Percentiles rank a stretch among this genome's conserved stretches.
These are phyloP conservation scores for Suillus hirtellus DNA, from an alignment of 768 basidiomycete species.

Conservation along the genomic window DNA sequence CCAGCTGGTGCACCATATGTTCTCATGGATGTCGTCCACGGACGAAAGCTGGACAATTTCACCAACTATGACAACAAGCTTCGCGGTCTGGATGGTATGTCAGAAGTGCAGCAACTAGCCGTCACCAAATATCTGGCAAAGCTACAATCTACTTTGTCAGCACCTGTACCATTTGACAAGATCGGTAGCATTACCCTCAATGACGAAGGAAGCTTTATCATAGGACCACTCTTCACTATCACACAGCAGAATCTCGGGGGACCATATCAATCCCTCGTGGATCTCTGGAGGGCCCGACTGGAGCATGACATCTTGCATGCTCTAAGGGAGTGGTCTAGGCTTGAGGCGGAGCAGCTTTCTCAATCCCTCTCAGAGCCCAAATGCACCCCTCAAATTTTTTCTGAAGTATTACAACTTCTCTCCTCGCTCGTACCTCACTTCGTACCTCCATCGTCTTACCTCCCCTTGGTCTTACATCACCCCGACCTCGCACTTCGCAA, in stretches of 20 bases:
- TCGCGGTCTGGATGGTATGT: neutral
- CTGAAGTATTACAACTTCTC: neutral
- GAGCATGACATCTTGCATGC: neutral
- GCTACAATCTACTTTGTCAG: neutral
- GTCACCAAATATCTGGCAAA: neutral
- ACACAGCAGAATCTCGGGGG: neutral
- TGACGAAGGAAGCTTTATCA: neutral
- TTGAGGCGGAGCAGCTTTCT: neutral
- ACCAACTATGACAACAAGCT: neutral
- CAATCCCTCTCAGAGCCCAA: neutral
- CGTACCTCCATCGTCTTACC: neutral
- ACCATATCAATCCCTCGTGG: neutral
- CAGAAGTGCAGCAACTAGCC: neutral
- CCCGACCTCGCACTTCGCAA: slow-evolving; percentile 5
- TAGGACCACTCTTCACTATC: neutral
- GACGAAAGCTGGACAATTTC: neutral
- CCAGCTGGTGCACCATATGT: neutral
- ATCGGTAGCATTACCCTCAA: neutral
- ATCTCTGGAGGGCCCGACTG: neutral
- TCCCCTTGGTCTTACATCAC: neutral
- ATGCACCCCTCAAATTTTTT: slow-evolving; percentile 1
- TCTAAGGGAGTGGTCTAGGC: neutral
- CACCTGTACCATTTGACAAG: neutral
- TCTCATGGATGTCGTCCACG: slow-evolving; percentile 1
- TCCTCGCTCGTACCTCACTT: neutral